phyloP scores from a whole-genome alignment of 2,329 filamentous ascomycete species.

The Fusarium nanum region DNA sequence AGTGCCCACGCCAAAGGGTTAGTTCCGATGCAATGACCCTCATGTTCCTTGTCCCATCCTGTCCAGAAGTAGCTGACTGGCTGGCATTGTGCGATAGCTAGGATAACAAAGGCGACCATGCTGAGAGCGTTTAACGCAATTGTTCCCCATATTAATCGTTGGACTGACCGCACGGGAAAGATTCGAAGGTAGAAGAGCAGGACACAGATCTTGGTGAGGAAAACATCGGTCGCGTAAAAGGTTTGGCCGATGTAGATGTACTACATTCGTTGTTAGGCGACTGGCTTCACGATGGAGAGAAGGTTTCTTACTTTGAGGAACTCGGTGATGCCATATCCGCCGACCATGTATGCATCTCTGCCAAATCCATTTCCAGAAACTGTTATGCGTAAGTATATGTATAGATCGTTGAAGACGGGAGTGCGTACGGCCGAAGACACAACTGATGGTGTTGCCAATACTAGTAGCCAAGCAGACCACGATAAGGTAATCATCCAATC shows the following conservation, averaged over 20 bases:
- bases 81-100: constrained; percentile 4
- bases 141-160: constrained; percentile 21
- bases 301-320: not conserved
- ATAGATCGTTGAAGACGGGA: accelerated
- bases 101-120: constrained; percentile 2
- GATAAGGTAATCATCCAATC: not conserved
- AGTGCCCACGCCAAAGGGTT: constrained; percentile 22
- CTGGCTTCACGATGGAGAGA: accelerated
- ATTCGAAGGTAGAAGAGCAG: constrained; percentile 30
- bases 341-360: constrained; percentile 3
- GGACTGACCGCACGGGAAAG: not conserved
- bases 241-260: constrained; percentile 19
- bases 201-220: constrained; percentile 22
- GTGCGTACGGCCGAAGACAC: constrained; percentile 6
- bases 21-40: constrained; percentile 11
- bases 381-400: not conserved
- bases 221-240: constrained; percentile 21
- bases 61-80: constrained; percentile 23
- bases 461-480: not conserved
- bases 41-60: constrained; percentile 12
- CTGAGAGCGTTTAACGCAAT: not conserved
- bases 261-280: not conserved
- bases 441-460: not conserved
- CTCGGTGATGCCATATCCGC: constrained; percentile 2
- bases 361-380: constrained; percentile 19